Evolutionary conservation across 1,284 basidiomycete species (phyloP), one percentile per base, ranked within the genome.

Genomic region (Moniliophthora roreri): DNA sequence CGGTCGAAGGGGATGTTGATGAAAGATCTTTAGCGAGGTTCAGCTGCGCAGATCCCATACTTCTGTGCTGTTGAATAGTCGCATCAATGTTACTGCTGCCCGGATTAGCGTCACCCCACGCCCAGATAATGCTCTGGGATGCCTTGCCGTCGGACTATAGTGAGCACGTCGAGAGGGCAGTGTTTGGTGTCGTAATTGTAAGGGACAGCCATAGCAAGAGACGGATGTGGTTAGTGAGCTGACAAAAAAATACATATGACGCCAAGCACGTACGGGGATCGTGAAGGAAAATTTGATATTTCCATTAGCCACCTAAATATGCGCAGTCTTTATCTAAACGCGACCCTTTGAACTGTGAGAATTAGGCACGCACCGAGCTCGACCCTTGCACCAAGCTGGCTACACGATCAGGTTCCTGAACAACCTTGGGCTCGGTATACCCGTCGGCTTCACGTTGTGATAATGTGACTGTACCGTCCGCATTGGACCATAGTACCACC

Each of bases 401-500:
- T 3, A 69, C 59, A 24, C 79, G 66, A 0, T 79, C 70, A n/a
- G 84, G 83, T 55, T 67, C 71, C 15, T 67, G 51, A 41, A 75
- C 78, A 20, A 82, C 73, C 18, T 63, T 75, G 1, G 85, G 86
- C 72, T 75, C 71, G 0, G 69, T 63, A 48, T 82, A 67, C 4
- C 60, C 59, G 2, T 69, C 53, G 0, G 85, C 78, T 21, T 65
- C 65, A 28, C 85, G 76, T 62, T 88, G 85, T 11, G 82, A 85
- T 26, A 87, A 66, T 9, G 81, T 84, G 40, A 83, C 70, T 1
- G 72, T 67, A 7, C 78, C 78, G 56, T 82, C 76, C 10, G 66
- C 64, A 60, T 84, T 83, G 6, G 78, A 69, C 85, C 85, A 89
- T 67, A 82, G 77, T 42, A 89, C 80, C 48, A 87, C 79, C 80